Percentiles rank a stretch among this genome's conserved stretches.
These are phyloP conservation scores for Aegilops tauschii DNA, from an alignment of 176 grass and related monocot genomes.

Conservation along the genomic window DNA sequence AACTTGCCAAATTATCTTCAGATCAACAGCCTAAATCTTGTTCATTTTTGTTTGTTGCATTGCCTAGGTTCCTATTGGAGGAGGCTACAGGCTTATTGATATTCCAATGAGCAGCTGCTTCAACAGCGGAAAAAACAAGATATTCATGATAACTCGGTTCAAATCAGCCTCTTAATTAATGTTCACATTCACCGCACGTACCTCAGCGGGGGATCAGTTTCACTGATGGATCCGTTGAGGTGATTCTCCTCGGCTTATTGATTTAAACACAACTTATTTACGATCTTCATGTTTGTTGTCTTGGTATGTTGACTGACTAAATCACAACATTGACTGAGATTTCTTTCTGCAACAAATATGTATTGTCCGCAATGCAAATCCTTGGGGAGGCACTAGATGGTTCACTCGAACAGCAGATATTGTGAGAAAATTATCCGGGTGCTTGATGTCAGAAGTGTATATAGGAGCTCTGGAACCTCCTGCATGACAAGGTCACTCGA, in stretches of 20 bases:
- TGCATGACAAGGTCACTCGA: not conserved
- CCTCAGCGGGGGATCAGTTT: slow-evolving; percentile 59
- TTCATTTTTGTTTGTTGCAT: slow-evolving; percentile 23
- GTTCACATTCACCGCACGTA: slow-evolving; percentile 58
- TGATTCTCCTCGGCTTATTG: not conserved
- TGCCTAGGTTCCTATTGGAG: slow-evolving; percentile 65
- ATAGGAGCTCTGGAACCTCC: not conserved
- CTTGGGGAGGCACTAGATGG: slow-evolving; percentile 62
- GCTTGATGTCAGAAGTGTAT: slow-evolving; percentile 47
- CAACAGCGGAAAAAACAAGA: slow-evolving; percentile 71
- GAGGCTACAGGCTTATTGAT: slow-evolving; percentile 67
- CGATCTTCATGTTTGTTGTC: not conserved
- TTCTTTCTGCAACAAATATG: slow-evolving; percentile 34
- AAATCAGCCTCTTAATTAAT: slow-evolving; percentile 63
- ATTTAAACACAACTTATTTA: not conserved
- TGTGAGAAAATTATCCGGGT: slow-evolving; percentile 77
- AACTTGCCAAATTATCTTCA: slow-evolving; percentile 9
- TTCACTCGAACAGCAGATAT: slow-evolving; percentile 57
- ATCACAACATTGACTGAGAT: not conserved
- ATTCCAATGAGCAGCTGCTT: slow-evolving; percentile 76
- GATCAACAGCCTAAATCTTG: slow-evolving; percentile 6
- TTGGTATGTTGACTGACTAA: not conserved
- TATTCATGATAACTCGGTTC: slow-evolving; percentile 73
- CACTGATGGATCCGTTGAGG: too few species aligned
- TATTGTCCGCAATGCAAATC: slow-evolving; percentile 61